phyloP scores from a whole-genome alignment of 2,329 filamentous ascomycete genomes.

The Cordyceps farinosa region DNA sequence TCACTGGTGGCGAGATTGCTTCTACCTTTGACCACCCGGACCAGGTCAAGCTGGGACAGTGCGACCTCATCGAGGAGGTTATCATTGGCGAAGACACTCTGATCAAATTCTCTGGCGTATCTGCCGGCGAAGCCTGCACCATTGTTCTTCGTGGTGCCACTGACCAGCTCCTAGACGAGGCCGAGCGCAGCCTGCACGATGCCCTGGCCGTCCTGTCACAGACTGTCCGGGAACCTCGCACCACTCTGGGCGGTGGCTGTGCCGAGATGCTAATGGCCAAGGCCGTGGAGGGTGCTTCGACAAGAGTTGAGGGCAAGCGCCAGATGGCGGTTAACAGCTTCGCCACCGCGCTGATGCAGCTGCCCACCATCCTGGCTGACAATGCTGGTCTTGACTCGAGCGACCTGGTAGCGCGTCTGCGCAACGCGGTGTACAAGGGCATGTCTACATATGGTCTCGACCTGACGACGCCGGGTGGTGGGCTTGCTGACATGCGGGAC shows the following conservation, averaged over 20 bases:
- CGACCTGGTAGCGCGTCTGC: slow-evolving; percentile 84
- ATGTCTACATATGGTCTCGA: slow-evolving; percentile 91
- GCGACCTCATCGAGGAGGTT: slow-evolving; percentile 93
- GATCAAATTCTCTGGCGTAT: slow-evolving; percentile 95
- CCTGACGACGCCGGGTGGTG: slow-evolving; percentile 81
- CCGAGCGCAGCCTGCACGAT: slow-evolving; percentile 93
- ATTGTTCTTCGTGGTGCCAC: slow-evolving; percentile 95
- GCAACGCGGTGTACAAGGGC: slow-evolving; percentile 92
- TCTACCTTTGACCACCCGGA: slow-evolving; percentile 98
- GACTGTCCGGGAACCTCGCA: slow-evolving; percentile 90
- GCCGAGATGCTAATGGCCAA: slow-evolving; percentile 99
- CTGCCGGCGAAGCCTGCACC: slow-evolving; percentile 90
- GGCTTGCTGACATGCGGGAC: slow-evolving; percentile 93
- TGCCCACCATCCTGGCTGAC: slow-evolving; percentile 95
- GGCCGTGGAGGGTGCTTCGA: slow-evolving; percentile 88
- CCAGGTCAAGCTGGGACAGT: slow-evolving; percentile 91
- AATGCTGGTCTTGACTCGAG: slow-evolving; percentile 96
- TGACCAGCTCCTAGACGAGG: slow-evolving; percentile 94
- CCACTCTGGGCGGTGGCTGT: slow-evolving; percentile 90
- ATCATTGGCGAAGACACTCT: slow-evolving; percentile 97
- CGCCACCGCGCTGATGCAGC: slow-evolving; percentile 80
- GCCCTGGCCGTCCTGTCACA: slow-evolving; percentile 94
- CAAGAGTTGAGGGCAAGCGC: slow-evolving; percentile 95
- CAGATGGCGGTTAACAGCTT: slow-evolving; percentile 91
- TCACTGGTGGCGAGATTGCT: slow-evolving; percentile 95